Conservation (phyloP, 176 grass and related monocot genomes). For the Miscanthus lutarioriparius region DNA sequence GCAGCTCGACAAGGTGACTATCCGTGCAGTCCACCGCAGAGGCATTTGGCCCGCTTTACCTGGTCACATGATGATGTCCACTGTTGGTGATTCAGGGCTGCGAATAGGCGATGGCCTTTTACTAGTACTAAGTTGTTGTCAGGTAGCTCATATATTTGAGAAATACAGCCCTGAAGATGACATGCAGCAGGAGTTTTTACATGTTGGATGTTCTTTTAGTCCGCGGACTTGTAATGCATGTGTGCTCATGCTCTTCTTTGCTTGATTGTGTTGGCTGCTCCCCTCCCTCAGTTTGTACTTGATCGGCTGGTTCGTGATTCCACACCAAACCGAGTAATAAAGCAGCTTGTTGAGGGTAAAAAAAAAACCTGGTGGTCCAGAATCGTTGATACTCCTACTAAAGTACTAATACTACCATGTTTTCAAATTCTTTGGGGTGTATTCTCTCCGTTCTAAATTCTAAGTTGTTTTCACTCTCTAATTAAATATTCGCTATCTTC, state of each 20-base stretch:
- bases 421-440: too few species aligned
- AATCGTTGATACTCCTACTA: too few species aligned
- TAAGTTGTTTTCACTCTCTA: too few species aligned
- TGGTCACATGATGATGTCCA: slow-evolving; percentile 35
- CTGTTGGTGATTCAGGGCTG: neutral
- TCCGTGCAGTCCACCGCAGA: slow-evolving; percentile 27
- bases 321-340: too few species aligned
- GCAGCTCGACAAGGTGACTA: slow-evolving; percentile 47
- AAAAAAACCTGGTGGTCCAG: too few species aligned
- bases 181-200: neutral
- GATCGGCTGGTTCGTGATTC: neutral
- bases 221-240: neutral
- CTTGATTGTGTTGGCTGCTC: too few species aligned
- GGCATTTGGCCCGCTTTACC: slow-evolving; percentile 54
- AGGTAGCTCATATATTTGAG: neutral
- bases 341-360: too few species aligned
- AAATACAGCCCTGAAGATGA: neutral
- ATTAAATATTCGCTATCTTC: too few species aligned
- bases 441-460: too few species aligned
- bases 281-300: neutral
- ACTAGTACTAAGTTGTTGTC: neutral
- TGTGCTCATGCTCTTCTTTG: neutral
- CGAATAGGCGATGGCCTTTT: too few species aligned
- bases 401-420: too few species aligned
- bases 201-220: neutral